Percentiles rank a stretch among this genome's conserved stretches.
Evolutionary conservation across 192 early-diverging fungal species (phyloP).

Genomic region (Ramicandelaber brevisporus): DNA sequence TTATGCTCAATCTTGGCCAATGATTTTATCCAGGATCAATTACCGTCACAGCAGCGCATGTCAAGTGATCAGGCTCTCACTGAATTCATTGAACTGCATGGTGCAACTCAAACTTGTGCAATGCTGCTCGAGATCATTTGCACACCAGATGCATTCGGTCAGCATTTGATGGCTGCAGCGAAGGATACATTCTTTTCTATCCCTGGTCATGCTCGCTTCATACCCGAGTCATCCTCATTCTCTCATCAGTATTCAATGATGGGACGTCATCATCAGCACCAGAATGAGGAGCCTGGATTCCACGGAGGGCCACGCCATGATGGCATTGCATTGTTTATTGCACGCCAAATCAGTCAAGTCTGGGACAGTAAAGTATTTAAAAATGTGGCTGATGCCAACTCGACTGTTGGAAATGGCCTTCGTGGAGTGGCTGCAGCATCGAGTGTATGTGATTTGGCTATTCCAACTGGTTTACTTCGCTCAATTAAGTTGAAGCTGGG

Average conservation of each 20-base stretch:
- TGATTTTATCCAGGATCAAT: no score
- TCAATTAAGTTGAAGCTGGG: no score
- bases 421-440: no score
- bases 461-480: no score
- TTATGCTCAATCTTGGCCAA: constrained; percentile 29
- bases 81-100: constrained; percentile 28
- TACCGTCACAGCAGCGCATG: constrained; percentile 12
- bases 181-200: constrained; percentile 16
- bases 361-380: no score
- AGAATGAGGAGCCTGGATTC: neutral
- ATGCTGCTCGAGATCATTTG: constrained; percentile 64
- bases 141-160: constrained; percentile 5
- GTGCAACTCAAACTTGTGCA: constrained; percentile 43
- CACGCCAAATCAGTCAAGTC: no score
- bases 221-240: constrained; percentile 9
- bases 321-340: constrained; percentile 2
- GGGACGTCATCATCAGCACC: neutral
- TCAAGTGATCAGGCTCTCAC: constrained; percentile 12
- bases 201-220: constrained; percentile 13
- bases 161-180: constrained; percentile 1
- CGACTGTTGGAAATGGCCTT: no score
- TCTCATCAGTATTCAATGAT: neutral
- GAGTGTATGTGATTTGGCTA: no score
- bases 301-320: neutral
- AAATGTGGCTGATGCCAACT: no score